Base-by-base conservation (phyloP, 176 grass and related monocot species). In the Raddia guianensis region DNA sequence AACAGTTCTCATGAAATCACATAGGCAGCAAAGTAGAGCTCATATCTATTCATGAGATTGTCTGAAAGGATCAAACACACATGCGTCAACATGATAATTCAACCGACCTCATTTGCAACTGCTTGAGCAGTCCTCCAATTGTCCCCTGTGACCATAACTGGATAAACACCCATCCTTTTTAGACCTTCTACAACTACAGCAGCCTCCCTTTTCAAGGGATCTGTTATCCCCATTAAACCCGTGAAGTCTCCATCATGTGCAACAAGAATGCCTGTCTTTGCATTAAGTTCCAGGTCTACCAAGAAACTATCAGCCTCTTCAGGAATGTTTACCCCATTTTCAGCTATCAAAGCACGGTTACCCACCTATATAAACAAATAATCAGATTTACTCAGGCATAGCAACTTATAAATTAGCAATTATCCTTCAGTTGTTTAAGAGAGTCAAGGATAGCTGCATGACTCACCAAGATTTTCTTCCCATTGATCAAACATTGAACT, bases 171-270 rank as follows among this genome's bases (percentile, higher is more conserved):
- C 92, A 95, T 93, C 78, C 77, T 99, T 79, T 93, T 95, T 53
- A 99, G 76, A 27, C 92, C 96, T 91, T 93, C 72, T 49, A 95
- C 49, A 55, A 99, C 90, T 66, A 99, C 86, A 56, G 86, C 88
- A 33, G 96, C 92, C 85, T 95, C 96, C 71, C 96, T 93, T 88
- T 99, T 99, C 86, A 99, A 86, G 56, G 96, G 92, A 91, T 99
- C 96, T 0, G 92, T 91, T 75, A 95, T 75, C 53, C 96, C 92
- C 70, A 99, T 80, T 40, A 93, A 78, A 1, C 92, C 96, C 86
- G 93, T 80, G 69, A 95, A 91, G 45, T 45, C 58, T 45, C 87
- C 69, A 86, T 93, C 90, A 48, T 90, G 93, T 13, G 90, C 90
- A 54, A 95, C 86, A 49, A 99, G 86, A 84, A 95, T 90, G 32